Evolutionary conservation across 768 basidiomycete species (phyloP).

Genomic region (Mycena latifolia): DNA sequence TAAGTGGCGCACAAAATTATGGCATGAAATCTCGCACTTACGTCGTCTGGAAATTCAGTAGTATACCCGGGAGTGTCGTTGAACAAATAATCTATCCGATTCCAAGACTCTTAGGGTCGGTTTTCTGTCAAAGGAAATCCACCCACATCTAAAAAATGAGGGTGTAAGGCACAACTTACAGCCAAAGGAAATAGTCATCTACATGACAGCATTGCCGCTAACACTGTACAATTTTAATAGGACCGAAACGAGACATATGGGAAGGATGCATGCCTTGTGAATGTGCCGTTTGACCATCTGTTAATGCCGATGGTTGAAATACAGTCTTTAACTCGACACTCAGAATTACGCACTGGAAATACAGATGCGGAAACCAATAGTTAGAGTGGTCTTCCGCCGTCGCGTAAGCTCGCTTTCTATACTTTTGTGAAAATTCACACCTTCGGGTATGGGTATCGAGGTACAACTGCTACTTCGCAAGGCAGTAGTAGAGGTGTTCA

Average conservation of each 20-base stretch:
- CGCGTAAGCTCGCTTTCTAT: no score
- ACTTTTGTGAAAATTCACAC: no score
- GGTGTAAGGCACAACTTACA: no score
- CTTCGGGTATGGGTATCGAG: constrained; percentile 36
- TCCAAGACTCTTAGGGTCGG: neutral
- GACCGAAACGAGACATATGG: neutral
- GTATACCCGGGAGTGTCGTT: constrained; percentile 34
- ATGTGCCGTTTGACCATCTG: constrained; percentile 36
- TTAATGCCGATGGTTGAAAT: neutral
- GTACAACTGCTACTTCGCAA: constrained; percentile 31
- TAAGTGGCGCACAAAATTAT: neutral
- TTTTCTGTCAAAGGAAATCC: neutral
- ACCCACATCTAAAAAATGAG: constrained; percentile 20
- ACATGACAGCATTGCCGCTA: constrained; percentile 36
- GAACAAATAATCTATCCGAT: constrained; percentile 33
- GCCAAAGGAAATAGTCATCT: neutral
- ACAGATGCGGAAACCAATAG: constrained; percentile 23
- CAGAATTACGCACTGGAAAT: constrained; percentile 32
- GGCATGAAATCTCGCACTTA: neutral
- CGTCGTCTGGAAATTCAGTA: constrained; percentile 36
- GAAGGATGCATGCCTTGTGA: constrained; percentile 25
- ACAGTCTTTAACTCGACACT: no score
- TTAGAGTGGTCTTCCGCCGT: neutral
- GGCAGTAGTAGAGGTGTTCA: constrained; percentile 32
- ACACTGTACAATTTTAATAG: constrained; percentile 17